phyloP scores from a whole-genome alignment of 2,329 filamentous ascomycete species.

The Talaromyces sp. region DNA sequence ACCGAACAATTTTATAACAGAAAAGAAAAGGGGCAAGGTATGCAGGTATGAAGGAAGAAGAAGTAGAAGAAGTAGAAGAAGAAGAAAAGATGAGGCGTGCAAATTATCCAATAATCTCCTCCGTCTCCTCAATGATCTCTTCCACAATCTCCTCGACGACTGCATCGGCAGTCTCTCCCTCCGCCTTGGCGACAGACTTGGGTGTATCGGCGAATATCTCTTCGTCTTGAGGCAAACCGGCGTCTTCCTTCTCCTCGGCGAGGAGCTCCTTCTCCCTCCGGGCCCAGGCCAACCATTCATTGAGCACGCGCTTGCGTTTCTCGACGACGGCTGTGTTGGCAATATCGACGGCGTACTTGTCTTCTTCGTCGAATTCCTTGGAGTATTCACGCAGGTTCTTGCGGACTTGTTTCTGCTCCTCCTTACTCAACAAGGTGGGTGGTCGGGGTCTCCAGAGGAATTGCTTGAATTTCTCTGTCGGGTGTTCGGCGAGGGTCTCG shows the following conservation, averaged over 20 bases:
- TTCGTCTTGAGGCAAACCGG: conserved; percentile 61
- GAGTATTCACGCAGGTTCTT: conserved; percentile 98
- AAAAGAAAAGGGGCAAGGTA: conserved; percentile 17
- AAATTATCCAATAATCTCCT: conserved; percentile 63
- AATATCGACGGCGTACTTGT: conserved; percentile 86
- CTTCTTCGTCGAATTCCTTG: conserved; percentile 90
- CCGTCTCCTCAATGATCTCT: conserved; percentile 76
- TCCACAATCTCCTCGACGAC: conserved; percentile 86
- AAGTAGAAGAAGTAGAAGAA: conserved; percentile 25
- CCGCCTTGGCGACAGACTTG: conserved; percentile 50
- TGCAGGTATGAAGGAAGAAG: conserved; percentile 15
- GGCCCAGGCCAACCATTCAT: conserved; percentile 87
- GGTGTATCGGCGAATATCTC: conserved; percentile 56
- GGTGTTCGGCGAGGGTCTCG: conserved; percentile 81
- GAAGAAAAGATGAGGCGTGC: conserved; percentile 20
- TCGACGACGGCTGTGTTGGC: conserved; percentile 94
- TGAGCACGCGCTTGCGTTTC: conserved; percentile 72
- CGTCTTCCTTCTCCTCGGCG: conserved; percentile 63
- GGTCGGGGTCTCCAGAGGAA: conserved; percentile 92
- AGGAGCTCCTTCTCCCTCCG: conserved; percentile 68
- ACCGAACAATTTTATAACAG: conserved; percentile 12
- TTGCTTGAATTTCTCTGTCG: conserved; percentile 96
- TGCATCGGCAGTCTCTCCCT: conserved; percentile 65
- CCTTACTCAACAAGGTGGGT: conserved; percentile 83
- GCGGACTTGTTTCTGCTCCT: conserved; percentile 95